Evolutionary conservation across 306 rosid genomes (phyloP).

Genomic region (Lathyrus aphaca): DNA sequence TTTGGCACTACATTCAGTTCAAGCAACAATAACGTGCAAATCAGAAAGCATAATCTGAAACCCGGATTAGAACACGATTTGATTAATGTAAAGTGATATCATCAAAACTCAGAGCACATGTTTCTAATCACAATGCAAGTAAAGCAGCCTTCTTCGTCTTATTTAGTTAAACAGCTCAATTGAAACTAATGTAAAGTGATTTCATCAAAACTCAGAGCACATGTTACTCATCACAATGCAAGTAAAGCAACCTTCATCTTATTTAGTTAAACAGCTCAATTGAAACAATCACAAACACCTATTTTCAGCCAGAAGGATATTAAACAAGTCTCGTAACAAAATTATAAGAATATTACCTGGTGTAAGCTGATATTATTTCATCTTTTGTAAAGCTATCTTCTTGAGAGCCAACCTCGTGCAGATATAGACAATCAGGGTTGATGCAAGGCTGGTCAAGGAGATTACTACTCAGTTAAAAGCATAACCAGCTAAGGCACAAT

Average conservation of each 20-base stretch:
- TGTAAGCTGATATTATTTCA: constrained; percentile 92
- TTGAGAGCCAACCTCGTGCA: constrained; percentile 95
- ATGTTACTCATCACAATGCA: neutral
- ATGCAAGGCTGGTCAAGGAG: constrained; percentile 81
- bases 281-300: neutral
- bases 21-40: constrained; percentile 8
- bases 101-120: constrained; percentile 6
- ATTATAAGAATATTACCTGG: constrained; percentile 61
- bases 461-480: constrained; percentile 29
- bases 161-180: neutral
- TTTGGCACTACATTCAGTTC: constrained; percentile 27
- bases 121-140: constrained; percentile 3
- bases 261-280: neutral
- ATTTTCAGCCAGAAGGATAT: constrained; percentile 2
- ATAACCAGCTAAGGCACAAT: constrained; percentile 26
- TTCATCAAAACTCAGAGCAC: neutral
- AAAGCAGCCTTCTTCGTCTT: constrained; percentile 2
- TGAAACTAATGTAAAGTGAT: neutral
- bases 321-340: neutral
- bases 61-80: neutral
- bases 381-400: constrained; percentile 99
- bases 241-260: constrained; percentile 16
- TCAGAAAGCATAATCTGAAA: constrained; percentile 9
- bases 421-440: constrained; percentile 95
- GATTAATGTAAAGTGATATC: constrained; percentile 16